Evolutionary conservation across 23 red algal genomes (phyloP), one percentile per base, ranked within the genome.

Genomic region (Gracilaria domingensis): DNA sequence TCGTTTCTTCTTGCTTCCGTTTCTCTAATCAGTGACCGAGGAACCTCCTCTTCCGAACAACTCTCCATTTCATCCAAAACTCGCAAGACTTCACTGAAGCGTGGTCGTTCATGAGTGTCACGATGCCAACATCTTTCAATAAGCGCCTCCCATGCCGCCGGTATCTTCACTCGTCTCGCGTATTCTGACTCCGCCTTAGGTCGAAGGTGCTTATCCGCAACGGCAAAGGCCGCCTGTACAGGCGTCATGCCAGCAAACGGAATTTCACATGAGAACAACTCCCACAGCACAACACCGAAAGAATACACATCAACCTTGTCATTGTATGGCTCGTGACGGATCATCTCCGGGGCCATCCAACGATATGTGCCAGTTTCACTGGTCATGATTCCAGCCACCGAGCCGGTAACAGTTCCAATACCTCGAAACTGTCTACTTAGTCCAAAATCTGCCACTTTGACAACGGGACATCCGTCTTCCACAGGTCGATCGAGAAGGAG

Each of bases 291-390:
- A 7, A 98, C 85, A 36, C 89, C 96, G 78, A 80, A 98, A 17
- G 86, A 93, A 66, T 98, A 98, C 0, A 98, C 85, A 74, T 98
- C 96, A 58, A 95, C 96, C 67, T 98, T 98, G 72, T 95, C 96
- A 47, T 91, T 94, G 83, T 98, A 98, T 25, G 88, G 88, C 75
- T 98, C 96, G 75, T 98, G 96, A 48, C 96, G 96, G 84, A 98
- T 98, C 84, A 98, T 91, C 54, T 98, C 93, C 0, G 96, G 93
- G 26, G 93, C 89, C 96, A 98, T 98, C 93, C 93, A 98, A 13
- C 96, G 88, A 83, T 98, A 98, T 51, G 96, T 98, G 16, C 96
- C 96, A 18, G 96, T 98, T 79, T 98, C 96, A 67, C 85, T 92
- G 7, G 96, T 98, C 96, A 98, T 95, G 42, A 95, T 78, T n/a